Base-by-base conservation (phyloP, 2,329 filamentous ascomycete genomes). In the Graphilbum ipis-grandicollis region DNA sequence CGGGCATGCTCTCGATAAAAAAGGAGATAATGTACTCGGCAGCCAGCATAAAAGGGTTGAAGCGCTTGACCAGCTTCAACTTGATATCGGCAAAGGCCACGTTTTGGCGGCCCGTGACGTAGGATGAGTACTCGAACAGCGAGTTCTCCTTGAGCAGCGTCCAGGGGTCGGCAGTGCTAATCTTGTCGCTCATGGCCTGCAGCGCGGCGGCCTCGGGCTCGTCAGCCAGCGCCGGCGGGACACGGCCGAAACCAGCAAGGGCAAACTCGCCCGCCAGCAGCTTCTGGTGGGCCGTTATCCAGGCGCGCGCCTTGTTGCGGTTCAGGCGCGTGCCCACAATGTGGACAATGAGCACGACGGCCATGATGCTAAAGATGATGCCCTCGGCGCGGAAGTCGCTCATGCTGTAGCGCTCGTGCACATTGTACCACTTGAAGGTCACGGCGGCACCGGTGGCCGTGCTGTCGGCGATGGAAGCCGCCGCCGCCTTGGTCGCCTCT, bases 341-440 rank as follows among this genome's bases (percentile, higher is more conserved):
- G 55, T 96, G 86, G 44, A 93, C 62, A 31, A 76, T 54, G 45
- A 94, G 65, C 45, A 94, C 70, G 37, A 93, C 46, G 37, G 76
- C 52, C 47, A 94, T 72, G 50, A 85, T 65, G 25, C 71, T 69
- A 41, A 94, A 61, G 49, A 98, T 80, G 54, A 85, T 62, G 41
- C 81, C 79, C 62, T 98, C 90, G 50, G 78, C 70, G 59, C 75
- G 75, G 68, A 98, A 98, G 56, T 98, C 90, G 51, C 67, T 68
- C 41, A 78, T 62, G 19, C 75, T 75, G 50, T 86, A 76, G 51
- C 90, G 84, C 69, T 96, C 86, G 69, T 93, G 90, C 43, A 96
- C 66, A 39, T 85, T 84, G 63, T 96, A 98, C 90, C 90, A 98
- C 65, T 83, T 84, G 57, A 79, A 94, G 13, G 82, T 80, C 7